Evolutionary conservation across 148 eudicot genomes (phyloP).

Genomic region (Linanthus parryae): DNA sequence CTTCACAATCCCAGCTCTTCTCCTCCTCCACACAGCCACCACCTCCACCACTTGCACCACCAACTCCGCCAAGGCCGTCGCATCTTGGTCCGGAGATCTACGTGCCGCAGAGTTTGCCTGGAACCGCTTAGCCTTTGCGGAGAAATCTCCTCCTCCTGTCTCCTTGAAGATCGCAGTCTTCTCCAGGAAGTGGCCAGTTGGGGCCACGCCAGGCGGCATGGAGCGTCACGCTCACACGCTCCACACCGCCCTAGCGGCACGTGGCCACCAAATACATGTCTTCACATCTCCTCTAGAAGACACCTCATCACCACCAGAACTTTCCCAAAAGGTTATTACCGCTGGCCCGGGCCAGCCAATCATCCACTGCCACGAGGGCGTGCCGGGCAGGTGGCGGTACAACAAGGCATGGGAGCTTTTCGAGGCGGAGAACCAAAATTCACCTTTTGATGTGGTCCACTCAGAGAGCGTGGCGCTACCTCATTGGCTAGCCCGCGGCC

Average conservation of each 20-base stretch:
- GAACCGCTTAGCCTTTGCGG: conserved; percentile 41
- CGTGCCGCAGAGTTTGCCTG: conserved; percentile 58
- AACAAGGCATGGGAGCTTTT: conserved; percentile 84
- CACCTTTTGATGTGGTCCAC: conserved; percentile 66
- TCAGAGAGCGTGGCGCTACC: conserved; percentile 88
- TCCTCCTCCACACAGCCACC: conserved; percentile 43
- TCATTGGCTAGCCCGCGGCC: conserved; percentile 38
- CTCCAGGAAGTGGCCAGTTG: conserved; percentile 67
- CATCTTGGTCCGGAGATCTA: conserved; percentile 76
- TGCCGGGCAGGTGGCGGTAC: conserved; percentile 64
- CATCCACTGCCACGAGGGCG: conserved; percentile 62
- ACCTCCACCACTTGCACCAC: conserved; percentile 27
- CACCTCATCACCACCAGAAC: neutral
- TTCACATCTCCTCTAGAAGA: conserved; percentile 62
- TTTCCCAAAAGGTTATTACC: neutral
- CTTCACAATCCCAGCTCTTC: conserved; percentile 61
- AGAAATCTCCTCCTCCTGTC: conserved; percentile 18
- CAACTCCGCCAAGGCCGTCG: conserved; percentile 7
- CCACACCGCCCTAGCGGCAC: conserved; percentile 52
- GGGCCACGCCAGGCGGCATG: conserved; percentile 76
- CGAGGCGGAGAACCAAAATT: conserved; percentile 45
- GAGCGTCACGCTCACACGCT: conserved; percentile 82
- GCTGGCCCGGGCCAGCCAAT: conserved; percentile 18
- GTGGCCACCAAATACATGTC: conserved; percentile 63
- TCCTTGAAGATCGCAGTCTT: conserved; percentile 59